Evolutionary conservation across 2,329 filamentous ascomycete species (phyloP).

Genomic region (Ascochyta lentis): DNA sequence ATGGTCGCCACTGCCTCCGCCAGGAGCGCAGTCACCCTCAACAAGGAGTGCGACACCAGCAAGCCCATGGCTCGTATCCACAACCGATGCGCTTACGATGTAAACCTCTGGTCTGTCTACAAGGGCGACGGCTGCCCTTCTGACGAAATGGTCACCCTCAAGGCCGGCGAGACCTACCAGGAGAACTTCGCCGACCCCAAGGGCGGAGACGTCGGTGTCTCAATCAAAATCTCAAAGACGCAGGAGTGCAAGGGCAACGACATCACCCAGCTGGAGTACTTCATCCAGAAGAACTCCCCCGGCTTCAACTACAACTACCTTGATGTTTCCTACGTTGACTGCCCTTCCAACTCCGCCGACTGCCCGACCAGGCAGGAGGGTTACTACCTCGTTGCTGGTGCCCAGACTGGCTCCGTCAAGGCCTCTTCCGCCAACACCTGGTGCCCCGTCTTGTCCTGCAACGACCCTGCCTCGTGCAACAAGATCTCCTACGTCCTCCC

Average conservation of each 20-base stretch:
- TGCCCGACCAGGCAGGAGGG: conserved; percentile 46
- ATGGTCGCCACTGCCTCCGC: conserved; percentile 40
- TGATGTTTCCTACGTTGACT: conserved; percentile 50
- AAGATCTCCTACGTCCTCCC: conserved; percentile 42
- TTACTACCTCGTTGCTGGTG: conserved; percentile 41
- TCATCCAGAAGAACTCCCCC: conserved; percentile 22
- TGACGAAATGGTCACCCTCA: conserved; percentile 32
- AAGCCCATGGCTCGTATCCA: conserved; percentile 38
- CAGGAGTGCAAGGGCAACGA: conserved; percentile 36
- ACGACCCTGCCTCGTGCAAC: conserved; percentile 29
- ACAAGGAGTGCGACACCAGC: conserved; percentile 20
- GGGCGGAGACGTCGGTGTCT: conserved; percentile 38
- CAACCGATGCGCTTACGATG: conserved; percentile 49
- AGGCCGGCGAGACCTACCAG: conserved; percentile 38
- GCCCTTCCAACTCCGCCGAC: conserved; percentile 22
- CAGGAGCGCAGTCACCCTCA: conserved; percentile 27
- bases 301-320: conserved; percentile 39
- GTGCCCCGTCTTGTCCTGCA: conserved; percentile 43
- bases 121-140: conserved; percentile 36
- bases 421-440: conserved; percentile 34
- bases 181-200: conserved; percentile 39
- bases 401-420: conserved; percentile 22
- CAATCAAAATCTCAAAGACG: conserved; percentile 50
- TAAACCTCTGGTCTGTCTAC: conserved; percentile 50
- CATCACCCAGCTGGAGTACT: conserved; percentile 51